Evolutionary conservation across 192 early-diverging fungal genomes (phyloP).

Genomic region (Bifiguratus adelaidae): DNA sequence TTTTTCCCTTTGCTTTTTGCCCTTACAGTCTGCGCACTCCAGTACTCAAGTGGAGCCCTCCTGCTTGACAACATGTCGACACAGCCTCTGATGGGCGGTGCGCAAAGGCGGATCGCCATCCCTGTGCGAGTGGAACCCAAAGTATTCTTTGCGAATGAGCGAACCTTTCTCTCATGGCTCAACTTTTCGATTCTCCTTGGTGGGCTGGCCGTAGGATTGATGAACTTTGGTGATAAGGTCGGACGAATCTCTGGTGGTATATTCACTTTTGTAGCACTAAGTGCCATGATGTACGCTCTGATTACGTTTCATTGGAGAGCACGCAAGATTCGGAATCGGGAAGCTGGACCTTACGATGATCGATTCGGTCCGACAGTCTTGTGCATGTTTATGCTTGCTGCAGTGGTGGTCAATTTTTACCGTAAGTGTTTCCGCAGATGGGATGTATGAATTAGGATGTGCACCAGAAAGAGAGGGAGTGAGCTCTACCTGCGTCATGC

Average conservation of each 20-base stretch:
- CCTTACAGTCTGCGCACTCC: too few relatives aligned
- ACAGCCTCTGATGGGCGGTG: not conserved
- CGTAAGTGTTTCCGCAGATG: conserved; percentile 11
- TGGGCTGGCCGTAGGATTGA: conserved; percentile 61
- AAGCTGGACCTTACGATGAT: conserved; percentile 74
- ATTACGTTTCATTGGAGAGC: conserved; percentile 72
- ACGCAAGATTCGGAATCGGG: conserved; percentile 61
- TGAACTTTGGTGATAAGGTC: conserved; percentile 74
- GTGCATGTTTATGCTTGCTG: conserved; percentile 51
- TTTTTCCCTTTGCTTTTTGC: too few relatives aligned
- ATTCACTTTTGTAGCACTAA: conserved; percentile 50
- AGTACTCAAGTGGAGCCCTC: too few relatives aligned
- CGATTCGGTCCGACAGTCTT: conserved; percentile 63
- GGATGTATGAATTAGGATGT: not conserved
- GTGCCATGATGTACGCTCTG: conserved; percentile 73
- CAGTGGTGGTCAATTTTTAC: conserved; percentile 64
- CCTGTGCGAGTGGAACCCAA: conserved; percentile 82
- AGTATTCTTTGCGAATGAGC: conserved; percentile 92
- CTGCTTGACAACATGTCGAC: conserved; percentile 8
- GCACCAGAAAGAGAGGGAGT: not conserved
- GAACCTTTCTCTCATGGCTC: conserved; percentile 86
- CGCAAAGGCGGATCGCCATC: conserved; percentile 58
- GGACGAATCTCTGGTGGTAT: conserved; percentile 40
- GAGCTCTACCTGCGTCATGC: not conserved
- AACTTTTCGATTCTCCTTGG: conserved; percentile 73